Conservation (phyloP, 208 protist species). For the Acanthamoeba royreba region DNA sequence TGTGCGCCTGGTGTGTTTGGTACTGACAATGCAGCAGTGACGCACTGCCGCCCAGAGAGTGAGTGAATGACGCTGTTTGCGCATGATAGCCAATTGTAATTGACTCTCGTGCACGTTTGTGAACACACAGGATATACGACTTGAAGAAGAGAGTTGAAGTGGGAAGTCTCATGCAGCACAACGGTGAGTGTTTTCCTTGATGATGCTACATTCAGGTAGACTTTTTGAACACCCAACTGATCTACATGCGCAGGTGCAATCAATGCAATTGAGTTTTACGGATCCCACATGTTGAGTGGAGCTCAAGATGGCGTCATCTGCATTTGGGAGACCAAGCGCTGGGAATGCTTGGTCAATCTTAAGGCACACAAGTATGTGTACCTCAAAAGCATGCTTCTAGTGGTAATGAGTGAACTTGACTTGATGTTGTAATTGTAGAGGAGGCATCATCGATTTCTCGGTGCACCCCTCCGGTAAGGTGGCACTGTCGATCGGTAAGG, state of each 20-base stretch:
- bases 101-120: no score
- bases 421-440: no score
- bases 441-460: not conserved
- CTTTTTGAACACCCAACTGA: not conserved
- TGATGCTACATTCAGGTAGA: not conserved
- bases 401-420: no score
- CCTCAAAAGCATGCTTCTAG: no score
- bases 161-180: not conserved
- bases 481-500: conserved; percentile 2
- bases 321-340: not conserved
- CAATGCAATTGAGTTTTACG: not conserved
- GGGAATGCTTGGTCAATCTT: not conserved
- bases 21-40: no score
- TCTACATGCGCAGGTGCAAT: not conserved
- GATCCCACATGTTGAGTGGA: not conserved
- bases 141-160: not conserved
- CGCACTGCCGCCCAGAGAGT: no score
- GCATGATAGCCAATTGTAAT: no score
- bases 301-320: not conserved
- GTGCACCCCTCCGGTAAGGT: not conserved
- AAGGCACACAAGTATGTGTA: conserved; percentile 1
- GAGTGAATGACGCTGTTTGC: no score
- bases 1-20: no score
- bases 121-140: conserved; percentile 32
- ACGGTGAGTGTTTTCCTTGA: not conserved